Base-by-base conservation (phyloP, 2,329 filamentous ascomycete genomes). In the Mollisiaceae sp. region DNA sequence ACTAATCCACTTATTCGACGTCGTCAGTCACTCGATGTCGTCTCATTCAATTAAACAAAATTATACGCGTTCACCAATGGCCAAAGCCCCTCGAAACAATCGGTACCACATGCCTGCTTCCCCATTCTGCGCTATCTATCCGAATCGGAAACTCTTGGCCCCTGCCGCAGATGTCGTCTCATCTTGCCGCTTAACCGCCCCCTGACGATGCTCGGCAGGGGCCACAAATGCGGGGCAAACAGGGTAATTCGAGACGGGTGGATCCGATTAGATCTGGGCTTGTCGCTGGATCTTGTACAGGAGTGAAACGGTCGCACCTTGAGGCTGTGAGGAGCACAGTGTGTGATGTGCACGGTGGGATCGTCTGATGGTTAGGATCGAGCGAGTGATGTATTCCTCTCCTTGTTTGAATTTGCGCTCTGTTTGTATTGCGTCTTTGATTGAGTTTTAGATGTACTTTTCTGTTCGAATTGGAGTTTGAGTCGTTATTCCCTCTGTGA, bases 91-190 rank as follows among this genome's bases (percentile, higher is more conserved):
- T 24, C 12, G 22, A n/a, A 24, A 14, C 20, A 22, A 24, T 50
- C 45, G 45, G 45, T 20, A 50, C 45, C n/a, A 50, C 45, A 50
- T 50, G 45, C 45, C 45, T 50, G n/a, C 12, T 20, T 24, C n/a
- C n/a, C 8, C 45, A 32, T 32, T 32, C n/a, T 32, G 27, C 27
- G 27, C 27, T 3, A 32, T 32, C 27, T 32, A 32, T 32, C 11
- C n/a, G n/a, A 22, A 22, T n/a, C 15, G 41, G n/a, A 18, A 43
- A 43, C 11, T 15, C 41, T 6, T 18, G 3, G 12, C 15, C 41
- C 41, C 41, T 43, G 41, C 12, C 12, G 41, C 41, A 8, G 41
- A 18, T 18, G 41, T 43, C 41, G 45, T 27, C 45, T 27, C 45
- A 50, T 24, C 45, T 24, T 50, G 22, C 20, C 45, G n/a, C n/a